These are phyloP conservation scores for Delphinella strobiligena DNA, from an alignment of 2,329 filamentous ascomycete species.

Conservation along the genomic window DNA sequence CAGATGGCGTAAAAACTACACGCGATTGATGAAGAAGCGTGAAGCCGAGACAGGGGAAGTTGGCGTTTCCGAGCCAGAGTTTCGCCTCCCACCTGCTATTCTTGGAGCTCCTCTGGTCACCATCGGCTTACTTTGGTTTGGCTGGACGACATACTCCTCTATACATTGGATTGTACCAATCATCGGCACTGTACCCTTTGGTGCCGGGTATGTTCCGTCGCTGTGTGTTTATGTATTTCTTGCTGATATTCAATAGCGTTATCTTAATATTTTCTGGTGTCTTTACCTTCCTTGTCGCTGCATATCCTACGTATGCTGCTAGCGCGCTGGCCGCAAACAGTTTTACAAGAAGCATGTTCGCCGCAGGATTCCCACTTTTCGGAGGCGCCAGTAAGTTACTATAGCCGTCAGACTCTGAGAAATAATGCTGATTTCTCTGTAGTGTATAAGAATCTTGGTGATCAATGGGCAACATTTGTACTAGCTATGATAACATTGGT, in stretches of 20 bases:
- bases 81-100: neutral
- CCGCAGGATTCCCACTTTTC: constrained; percentile 46
- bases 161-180: constrained; percentile 6
- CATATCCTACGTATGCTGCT: constrained; percentile 48
- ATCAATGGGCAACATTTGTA: neutral
- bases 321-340: constrained; percentile 53
- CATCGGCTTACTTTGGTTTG: constrained; percentile 8
- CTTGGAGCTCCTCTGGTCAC: neutral
- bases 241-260: neutral
- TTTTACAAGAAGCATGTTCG: constrained; percentile 42
- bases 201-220: neutral
- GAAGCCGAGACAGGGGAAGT: neutral
- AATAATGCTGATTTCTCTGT: neutral
- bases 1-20: neutral
- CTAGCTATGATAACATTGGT: neutral
- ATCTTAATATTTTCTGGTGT: neutral
- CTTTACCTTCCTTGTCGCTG: constrained; percentile 51
- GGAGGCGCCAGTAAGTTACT: constrained; percentile 21
- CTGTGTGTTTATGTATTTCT: neutral
- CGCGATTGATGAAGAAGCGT: neutral
- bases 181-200: neutral
- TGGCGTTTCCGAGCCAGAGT: neutral
- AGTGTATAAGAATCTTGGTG: neutral
- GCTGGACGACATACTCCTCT: constrained; percentile 7
- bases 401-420: neutral